These are phyloP conservation scores for Aspergillus sclerotioniger DNA, from an alignment of 495 filamentous ascomycete genomes.

Conservation along the genomic window DNA sequence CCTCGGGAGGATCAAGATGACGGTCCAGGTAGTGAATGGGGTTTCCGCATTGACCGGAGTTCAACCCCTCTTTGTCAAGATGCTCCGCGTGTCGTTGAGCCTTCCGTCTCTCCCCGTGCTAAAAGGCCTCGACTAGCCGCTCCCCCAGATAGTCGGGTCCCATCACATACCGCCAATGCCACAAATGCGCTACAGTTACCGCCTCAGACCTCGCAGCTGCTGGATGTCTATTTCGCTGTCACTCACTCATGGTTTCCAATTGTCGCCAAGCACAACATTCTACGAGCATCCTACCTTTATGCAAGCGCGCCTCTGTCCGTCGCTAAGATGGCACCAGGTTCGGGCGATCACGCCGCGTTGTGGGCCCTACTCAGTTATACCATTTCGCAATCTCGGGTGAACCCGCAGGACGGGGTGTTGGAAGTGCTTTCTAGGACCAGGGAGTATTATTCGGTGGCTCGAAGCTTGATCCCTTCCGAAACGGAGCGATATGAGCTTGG, in stretches of 20 bases:
- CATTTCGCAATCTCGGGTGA: slow-evolving; percentile 39
- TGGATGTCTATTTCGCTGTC: slow-evolving; percentile 71
- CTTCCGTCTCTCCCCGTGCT: slow-evolving; percentile 24
- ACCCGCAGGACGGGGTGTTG: slow-evolving; percentile 24
- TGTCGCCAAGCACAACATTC: slow-evolving; percentile 65
- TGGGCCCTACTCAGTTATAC: slow-evolving; percentile 62
- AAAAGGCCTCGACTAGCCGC: slow-evolving; percentile 33
- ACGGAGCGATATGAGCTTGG: slow-evolving; percentile 55
- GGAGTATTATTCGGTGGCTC: slow-evolving; percentile 58
- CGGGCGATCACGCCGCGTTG: slow-evolving; percentile 60
- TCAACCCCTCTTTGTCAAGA: slow-evolving; percentile 29
- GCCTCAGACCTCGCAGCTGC: slow-evolving; percentile 58
- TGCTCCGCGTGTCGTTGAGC: slow-evolving; percentile 33
- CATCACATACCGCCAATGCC: slow-evolving; percentile 14
- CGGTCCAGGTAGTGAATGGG: slow-evolving; percentile 29
- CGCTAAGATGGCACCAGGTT: slow-evolving; percentile 37
- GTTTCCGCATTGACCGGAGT: slow-evolving; percentile 34
- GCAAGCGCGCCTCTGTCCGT: slow-evolving; percentile 47
- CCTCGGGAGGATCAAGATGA: slow-evolving; percentile 36
- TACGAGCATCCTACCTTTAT: slow-evolving; percentile 52
- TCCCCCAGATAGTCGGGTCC: slow-evolving; percentile 16
- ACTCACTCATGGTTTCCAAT: slow-evolving; percentile 75
- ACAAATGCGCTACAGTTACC: slow-evolving; percentile 47
- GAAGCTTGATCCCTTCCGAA: slow-evolving; percentile 57
- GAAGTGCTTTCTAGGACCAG: slow-evolving; percentile 26